Conservation (phyloP, 495 filamentous ascomycete species). For the Podospora didyma region DNA sequence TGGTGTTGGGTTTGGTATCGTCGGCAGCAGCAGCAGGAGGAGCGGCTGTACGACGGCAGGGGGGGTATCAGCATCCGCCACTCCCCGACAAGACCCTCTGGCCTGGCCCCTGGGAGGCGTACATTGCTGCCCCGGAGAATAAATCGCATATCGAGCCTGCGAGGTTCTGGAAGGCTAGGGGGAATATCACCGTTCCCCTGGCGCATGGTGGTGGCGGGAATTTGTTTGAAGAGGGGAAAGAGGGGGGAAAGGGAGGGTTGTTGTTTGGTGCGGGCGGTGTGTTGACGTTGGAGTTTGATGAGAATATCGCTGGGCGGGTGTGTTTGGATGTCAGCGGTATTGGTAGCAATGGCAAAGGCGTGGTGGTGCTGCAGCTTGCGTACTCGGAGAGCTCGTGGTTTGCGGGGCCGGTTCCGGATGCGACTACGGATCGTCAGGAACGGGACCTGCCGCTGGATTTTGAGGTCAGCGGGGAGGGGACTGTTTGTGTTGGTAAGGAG, state of each 20-base stretch:
- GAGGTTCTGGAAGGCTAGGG: conserved; percentile 18
- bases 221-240: conserved; percentile 3
- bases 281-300: conserved; percentile 34
- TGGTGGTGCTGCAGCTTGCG: conserved; percentile 13
- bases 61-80: conserved; percentile 3
- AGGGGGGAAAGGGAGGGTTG: conserved; percentile 6
- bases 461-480: conserved; percentile 21
- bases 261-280: conserved; percentile 27
- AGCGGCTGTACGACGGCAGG: too few species aligned
- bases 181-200: conserved; percentile 13
- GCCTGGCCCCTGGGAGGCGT: conserved; percentile 33
- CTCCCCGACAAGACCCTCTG: conserved; percentile 27
- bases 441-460: conserved; percentile 30
- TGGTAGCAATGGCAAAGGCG: not conserved
- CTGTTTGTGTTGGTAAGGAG: conserved; percentile 28
- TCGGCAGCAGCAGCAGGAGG: too few species aligned
- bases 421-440: conserved; percentile 26
- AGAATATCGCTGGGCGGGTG: conserved; percentile 37
- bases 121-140: conserved; percentile 31
- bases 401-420: conserved; percentile 27
- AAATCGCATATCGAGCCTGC: conserved; percentile 25
- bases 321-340: not conserved
- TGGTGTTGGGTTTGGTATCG: too few species aligned
- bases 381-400: conserved; percentile 36
- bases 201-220: not conserved